Evolutionary conservation across 2,329 filamentous ascomycete genomes (phyloP).

Genomic region (Teratosphaeria viscida): DNA sequence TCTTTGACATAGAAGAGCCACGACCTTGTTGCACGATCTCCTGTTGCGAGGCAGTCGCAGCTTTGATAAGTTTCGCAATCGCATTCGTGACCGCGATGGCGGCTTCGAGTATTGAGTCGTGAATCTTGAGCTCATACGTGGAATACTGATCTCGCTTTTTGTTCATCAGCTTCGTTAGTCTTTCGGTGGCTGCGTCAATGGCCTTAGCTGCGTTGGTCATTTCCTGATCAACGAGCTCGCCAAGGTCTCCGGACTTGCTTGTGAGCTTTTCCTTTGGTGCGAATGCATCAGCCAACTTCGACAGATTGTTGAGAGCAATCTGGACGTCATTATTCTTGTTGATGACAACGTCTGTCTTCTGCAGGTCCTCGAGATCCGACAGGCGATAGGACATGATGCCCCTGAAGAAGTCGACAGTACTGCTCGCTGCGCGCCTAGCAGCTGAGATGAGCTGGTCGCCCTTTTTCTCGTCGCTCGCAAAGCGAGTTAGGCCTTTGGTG

Average conservation of each 20-base stretch:
- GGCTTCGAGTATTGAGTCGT: conserved; percentile 88
- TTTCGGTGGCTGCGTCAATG: conserved; percentile 82
- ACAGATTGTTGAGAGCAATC: conserved; percentile 83
- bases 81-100: conserved; percentile 88
- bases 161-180: conserved; percentile 83
- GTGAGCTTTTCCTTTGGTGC: conserved; percentile 80
- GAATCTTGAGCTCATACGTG: conserved; percentile 91
- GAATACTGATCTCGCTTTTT: conserved; percentile 94
- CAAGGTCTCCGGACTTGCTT: conserved; percentile 71
- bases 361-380: conserved; percentile 76
- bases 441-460: conserved; percentile 73
- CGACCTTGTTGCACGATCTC: conserved; percentile 93
- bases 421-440: conserved; percentile 71
- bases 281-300: conserved; percentile 85
- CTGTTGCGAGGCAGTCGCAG: conserved; percentile 82
- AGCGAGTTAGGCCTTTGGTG: conserved; percentile 85
- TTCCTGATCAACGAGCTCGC: conserved; percentile 85
- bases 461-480: conserved; percentile 94
- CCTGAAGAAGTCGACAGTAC: conserved; percentile 90
- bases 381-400: conserved; percentile 87
- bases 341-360: conserved; percentile 95
- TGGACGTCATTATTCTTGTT: conserved; percentile 96
- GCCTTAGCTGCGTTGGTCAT: conserved; percentile 89
- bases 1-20: conserved; percentile 61
- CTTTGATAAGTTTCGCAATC: conserved; percentile 89